A percentile compares a stretch with the other conserved stretches of the same genome.
phyloP scores from a whole-genome alignment of 106 monocot genomes.

The Narthecium ossifragum region DNA sequence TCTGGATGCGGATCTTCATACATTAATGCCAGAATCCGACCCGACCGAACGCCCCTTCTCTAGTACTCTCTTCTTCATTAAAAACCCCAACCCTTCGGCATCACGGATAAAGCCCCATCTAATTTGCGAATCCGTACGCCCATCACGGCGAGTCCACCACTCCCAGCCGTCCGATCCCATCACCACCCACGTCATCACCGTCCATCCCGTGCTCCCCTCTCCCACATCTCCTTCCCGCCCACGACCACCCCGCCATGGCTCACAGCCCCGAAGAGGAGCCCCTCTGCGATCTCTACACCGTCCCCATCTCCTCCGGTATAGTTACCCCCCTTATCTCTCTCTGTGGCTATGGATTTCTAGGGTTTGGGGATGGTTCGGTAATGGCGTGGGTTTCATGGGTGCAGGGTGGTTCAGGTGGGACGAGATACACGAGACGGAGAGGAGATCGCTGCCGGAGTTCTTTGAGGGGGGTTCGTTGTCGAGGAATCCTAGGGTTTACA shows the following conservation, averaged over 20 bases:
- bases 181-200: too few species aligned
- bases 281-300: slow-evolving; percentile 71
- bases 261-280: slow-evolving; percentile 13
- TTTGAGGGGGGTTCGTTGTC: slow-evolving; percentile 58
- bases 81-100: too few species aligned
- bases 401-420: slow-evolving; percentile 95
- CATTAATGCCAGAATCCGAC: too few species aligned
- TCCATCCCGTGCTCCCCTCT: background rate
- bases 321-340: background rate
- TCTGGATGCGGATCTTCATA: too few species aligned
- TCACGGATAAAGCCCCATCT: too few species aligned
- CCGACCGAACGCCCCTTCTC: too few species aligned
- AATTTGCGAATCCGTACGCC: too few species aligned
- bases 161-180: slow-evolving; percentile 2
- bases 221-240: too few species aligned
- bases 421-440: slow-evolving; percentile 81
- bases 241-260: slow-evolving; percentile 4
- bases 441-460: slow-evolving; percentile 62
- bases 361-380: slow-evolving; percentile 9
- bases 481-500: slow-evolving; percentile 78
- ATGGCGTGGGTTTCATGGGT: background rate
- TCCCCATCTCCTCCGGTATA: slow-evolving; percentile 68
- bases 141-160: too few species aligned
- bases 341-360: slow-evolving; percentile 5
- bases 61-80: too few species aligned